Conservation (phyloP, 169 alveolate genomes). For the Eimeria zaria region DNA sequence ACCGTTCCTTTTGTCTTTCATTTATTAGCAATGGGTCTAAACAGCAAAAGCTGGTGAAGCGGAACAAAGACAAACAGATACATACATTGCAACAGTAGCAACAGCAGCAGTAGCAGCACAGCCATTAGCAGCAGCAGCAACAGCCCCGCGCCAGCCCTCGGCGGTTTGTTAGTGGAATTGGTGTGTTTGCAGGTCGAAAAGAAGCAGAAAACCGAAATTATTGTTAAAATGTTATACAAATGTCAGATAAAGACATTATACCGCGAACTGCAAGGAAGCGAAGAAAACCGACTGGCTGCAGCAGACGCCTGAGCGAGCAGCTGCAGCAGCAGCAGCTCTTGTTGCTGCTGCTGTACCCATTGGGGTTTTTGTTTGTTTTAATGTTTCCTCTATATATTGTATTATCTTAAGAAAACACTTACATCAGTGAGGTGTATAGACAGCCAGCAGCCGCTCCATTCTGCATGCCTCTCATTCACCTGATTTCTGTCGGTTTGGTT, state of each 20-base stretch:
- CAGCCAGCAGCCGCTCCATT: neutral
- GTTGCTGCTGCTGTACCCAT: neutral
- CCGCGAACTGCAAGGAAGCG: neutral
- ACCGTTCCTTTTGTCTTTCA: neutral
- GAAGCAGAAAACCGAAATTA: neutral
- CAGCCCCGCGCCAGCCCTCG: slow-evolving; percentile 11
- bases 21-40: neutral
- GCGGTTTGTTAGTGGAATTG: neutral
- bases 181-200: neutral
- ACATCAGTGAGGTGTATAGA: neutral
- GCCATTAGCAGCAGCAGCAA: slow-evolving; percentile 22
- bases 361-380: neutral
- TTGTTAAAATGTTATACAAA: neutral
- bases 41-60: neutral
- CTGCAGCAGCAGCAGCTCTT: slow-evolving; percentile 10
- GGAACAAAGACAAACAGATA: neutral
- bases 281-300: neutral
- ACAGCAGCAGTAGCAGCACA: slow-evolving; percentile 19
- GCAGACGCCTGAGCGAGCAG: slow-evolving; percentile 10
- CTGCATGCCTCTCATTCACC: neutral
- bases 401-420: neutral
- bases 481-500: no score
- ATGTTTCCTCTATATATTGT: neutral
- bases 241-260: neutral
- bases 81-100: neutral